Evolutionary conservation across 1,139 yeast genomes (phyloP).

Genomic region (Geotrichum siamense): DNA sequence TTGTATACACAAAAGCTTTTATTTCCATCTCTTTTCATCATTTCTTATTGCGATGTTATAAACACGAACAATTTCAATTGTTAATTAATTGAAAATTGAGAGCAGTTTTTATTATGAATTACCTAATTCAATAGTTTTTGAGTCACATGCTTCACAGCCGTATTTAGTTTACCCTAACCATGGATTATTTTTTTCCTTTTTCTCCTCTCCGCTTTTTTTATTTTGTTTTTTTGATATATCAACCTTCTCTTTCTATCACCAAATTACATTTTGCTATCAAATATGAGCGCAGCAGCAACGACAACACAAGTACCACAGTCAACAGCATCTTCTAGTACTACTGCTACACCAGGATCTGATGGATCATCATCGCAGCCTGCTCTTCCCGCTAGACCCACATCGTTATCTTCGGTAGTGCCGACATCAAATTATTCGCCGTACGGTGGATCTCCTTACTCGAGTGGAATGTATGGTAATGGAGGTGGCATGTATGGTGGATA

Average conservation of each 20-base stretch:
- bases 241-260: not conserved
- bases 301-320: constrained; percentile 4
- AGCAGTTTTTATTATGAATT: no score
- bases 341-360: not conserved
- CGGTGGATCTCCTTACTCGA: constrained; percentile 9
- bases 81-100: no score
- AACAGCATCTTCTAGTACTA: constrained; percentile 5
- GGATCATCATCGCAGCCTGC: constrained; percentile 5
- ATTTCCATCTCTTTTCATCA: no score
- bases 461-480: constrained; percentile 12
- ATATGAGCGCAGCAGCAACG: constrained; percentile 16
- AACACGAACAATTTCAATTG: no score
- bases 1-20: no score
- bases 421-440: constrained; percentile 16
- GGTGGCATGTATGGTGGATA: constrained; percentile 6
- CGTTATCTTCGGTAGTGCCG: constrained; percentile 14
- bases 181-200: not conserved
- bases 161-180: no score
- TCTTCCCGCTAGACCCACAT: constrained; percentile 16
- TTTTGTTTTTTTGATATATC: not conserved
- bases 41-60: no score
- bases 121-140: no score
- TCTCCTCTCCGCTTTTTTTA: constrained; percentile 2
- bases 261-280: not conserved
- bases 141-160: no score